phyloP scores from a whole-genome alignment of 139 green algal species.

The Spirogloea muscicola region DNA sequence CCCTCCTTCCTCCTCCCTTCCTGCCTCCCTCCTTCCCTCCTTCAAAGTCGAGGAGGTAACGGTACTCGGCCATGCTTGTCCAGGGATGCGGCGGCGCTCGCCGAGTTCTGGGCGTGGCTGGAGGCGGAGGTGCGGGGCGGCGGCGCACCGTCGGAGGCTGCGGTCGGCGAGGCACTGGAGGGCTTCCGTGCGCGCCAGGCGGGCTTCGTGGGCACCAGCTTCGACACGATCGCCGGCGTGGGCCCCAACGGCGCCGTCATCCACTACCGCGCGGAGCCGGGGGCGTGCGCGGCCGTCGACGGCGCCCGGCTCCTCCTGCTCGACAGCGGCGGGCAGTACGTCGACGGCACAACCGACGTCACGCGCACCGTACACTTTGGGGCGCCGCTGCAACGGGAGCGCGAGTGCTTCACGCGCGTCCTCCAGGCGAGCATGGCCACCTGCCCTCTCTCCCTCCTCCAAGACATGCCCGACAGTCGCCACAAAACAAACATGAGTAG shows the following conservation, averaged over 20 bases:
- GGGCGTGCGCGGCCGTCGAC: slow-evolving; percentile 21
- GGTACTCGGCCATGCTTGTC: no score
- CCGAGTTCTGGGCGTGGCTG: slow-evolving; percentile 46
- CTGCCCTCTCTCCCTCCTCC: no score
- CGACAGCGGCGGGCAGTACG: slow-evolving; percentile 70
- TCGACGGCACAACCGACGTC: slow-evolving; percentile 88
- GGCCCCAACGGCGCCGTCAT: slow-evolving; percentile 47
- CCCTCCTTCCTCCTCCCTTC: no score
- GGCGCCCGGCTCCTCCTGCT: slow-evolving; percentile 75
- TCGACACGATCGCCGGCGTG: slow-evolving; percentile 47
- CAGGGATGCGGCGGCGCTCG: slow-evolving; percentile 40
- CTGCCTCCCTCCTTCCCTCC: no score
- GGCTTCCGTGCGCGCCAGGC: slow-evolving; percentile 55
- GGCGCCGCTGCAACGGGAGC: slow-evolving; percentile 17
- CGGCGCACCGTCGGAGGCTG: slow-evolving; percentile 50
- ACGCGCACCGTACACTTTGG: slow-evolving; percentile 94
- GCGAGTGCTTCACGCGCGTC: slow-evolving; percentile 42
- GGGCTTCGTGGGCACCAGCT: slow-evolving; percentile 76
- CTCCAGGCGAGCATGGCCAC: no score
- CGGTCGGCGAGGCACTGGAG: slow-evolving; percentile 44
- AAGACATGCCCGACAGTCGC: no score
- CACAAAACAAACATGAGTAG: no score
- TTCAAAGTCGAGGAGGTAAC: no score
- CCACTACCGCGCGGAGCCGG: slow-evolving; percentile 38
- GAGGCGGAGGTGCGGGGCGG: slow-evolving; percentile 52